A percentile compares a stretch with the other conserved stretches of the same genome.
These are phyloP conservation scores for Neofusicoccum sp. DNA, from an alignment of 2,329 filamentous ascomycete species.

Conservation along the genomic window DNA sequence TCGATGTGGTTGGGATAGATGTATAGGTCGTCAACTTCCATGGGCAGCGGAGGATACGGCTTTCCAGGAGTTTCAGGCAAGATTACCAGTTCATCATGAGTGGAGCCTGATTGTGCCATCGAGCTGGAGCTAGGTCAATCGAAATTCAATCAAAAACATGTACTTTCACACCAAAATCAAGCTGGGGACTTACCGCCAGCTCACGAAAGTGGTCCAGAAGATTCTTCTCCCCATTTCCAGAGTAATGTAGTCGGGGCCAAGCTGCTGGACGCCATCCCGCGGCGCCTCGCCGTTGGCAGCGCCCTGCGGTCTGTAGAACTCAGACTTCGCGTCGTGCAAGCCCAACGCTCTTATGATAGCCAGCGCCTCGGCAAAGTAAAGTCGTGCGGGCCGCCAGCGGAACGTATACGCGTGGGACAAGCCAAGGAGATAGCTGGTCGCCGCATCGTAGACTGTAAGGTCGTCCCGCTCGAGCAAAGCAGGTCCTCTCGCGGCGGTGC, in stretches of 20 bases:
- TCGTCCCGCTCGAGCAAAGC: slow-evolving; percentile 54
- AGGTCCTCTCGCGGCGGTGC: slow-evolving; percentile 64
- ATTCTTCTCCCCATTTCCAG: slow-evolving; percentile 59
- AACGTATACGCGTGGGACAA: slow-evolving; percentile 66
- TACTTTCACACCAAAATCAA: background rate
- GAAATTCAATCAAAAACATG: background rate
- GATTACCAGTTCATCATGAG: slow-evolving; percentile 69
- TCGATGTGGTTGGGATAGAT: slow-evolving; percentile 70
- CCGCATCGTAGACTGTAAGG: slow-evolving; percentile 61
- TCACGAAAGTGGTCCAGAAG: slow-evolving; percentile 80
- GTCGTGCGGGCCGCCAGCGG: slow-evolving; percentile 63
- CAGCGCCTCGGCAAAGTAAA: slow-evolving; percentile 72
- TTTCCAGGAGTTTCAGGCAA: slow-evolving; percentile 72
- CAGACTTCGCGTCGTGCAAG: slow-evolving; percentile 56
- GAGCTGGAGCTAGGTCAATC: slow-evolving; percentile 50
- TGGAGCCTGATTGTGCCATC: slow-evolving; percentile 72
- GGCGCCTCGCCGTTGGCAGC: background rate
- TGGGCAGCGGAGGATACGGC: slow-evolving; percentile 74
- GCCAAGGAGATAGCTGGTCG: slow-evolving; percentile 73
- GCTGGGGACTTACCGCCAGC: slow-evolving; percentile 56
- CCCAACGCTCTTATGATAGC: slow-evolving; percentile 67
- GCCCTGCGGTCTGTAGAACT: slow-evolving; percentile 8
- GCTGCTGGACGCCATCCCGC: background rate
- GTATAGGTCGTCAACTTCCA: slow-evolving; percentile 81
- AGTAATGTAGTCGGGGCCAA: slow-evolving; percentile 38